Evolutionary conservation across 768 basidiomycete species (phyloP), one percentile per base, ranked within the genome.

Genomic region (Pulveroboletus sp.): DNA sequence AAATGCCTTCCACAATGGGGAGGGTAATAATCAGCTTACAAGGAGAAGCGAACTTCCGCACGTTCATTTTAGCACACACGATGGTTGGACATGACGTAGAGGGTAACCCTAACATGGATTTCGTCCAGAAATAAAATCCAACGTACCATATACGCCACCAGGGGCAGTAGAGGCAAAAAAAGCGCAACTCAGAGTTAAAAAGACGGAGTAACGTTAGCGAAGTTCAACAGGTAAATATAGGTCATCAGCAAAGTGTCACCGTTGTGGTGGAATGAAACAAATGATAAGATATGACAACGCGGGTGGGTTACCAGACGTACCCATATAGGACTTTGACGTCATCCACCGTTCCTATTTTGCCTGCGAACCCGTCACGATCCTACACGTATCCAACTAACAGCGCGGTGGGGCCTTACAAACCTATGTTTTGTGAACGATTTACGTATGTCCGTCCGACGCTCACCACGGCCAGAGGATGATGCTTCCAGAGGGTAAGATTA

Each of bases 401-500:
- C 11, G 23, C 39, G 9, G 24, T 9, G 2, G 24, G n/a, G n/a
- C n/a, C n/a, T n/a, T n/a, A 16, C 1, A 9, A 43, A 23, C 13
- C 14, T 43, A 43, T n/a, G 30, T 23, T n/a, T 16, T 17, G 30
- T 13, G 6, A 23, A 14, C 16, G 29, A 22, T n/a, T 31, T 39
- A 10, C 20, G 16, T 31, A 8, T 6, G 41, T 20, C 17, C 36
- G 11, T 24, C 27, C 26, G 17, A 5, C 6, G 3, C 13, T 26
- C 26, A 13, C 41, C 38, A 35, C 44, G 17, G 6, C 17, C 24
- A 12, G 24, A 23, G 14, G 8, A 56, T 60, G 50, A 59, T 45
- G 50, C 47, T 47, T 5, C 43, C 29, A 43, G 55, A 36, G 16
- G 22, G 34, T 30, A 5, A 30, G 36, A 38, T 32, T 27, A 30